Percentiles rank a stretch among this genome's conserved stretches.
phyloP scores from a whole-genome alignment of 1,284 basidiomycete genomes.

The Sanghuangporus baumii region DNA sequence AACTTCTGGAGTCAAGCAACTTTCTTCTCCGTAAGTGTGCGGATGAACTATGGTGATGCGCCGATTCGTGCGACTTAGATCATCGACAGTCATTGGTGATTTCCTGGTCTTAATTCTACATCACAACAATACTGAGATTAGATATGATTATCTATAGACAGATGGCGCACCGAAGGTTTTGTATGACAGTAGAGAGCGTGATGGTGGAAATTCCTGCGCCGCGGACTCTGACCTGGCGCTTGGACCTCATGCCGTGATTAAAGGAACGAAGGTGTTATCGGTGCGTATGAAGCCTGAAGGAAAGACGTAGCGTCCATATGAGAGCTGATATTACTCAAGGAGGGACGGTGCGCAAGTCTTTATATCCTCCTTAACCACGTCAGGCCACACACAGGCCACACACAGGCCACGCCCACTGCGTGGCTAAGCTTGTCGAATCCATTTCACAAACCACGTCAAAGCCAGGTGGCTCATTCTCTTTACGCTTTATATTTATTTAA shows the following conservation, averaged over 20 bases:
- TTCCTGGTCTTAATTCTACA: too few relatives aligned
- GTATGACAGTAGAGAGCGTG: neutral
- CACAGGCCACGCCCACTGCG: too few relatives aligned
- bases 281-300: neutral
- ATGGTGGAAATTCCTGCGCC: neutral
- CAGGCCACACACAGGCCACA: neutral
- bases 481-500: neutral
- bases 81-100: too few relatives aligned
- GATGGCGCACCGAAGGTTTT: neutral
- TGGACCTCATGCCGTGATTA: neutral
- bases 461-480: neutral
- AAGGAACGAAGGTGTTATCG: neutral
- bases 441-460: neutral
- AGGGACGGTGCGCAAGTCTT: neutral
- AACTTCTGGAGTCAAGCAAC: neutral
- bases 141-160: neutral
- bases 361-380: neutral
- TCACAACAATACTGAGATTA: neutral
- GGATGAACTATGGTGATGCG: conserved; percentile 6
- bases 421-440: neutral
- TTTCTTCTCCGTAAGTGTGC: conserved; percentile 9
- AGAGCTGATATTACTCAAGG: neutral
- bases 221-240: neutral
- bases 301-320: neutral
- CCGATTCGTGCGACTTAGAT: too few relatives aligned